Evolutionary conservation across 331 rosid genomes (phyloP).

Genomic region (Acacia pycnantha): DNA sequence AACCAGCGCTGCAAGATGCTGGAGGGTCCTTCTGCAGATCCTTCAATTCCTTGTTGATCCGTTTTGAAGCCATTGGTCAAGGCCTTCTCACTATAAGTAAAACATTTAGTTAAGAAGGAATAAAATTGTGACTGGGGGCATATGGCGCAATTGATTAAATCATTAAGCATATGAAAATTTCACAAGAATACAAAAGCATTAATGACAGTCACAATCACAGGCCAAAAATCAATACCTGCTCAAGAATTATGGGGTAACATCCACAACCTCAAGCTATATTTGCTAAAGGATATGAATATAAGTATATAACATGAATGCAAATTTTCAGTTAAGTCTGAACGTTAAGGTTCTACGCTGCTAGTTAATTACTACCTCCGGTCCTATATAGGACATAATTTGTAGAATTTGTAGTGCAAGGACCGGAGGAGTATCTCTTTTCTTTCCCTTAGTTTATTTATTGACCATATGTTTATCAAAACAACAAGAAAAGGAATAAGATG

Average conservation of each 20-base stretch:
- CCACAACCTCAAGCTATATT: background rate
- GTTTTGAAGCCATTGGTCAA: constrained; percentile 56
- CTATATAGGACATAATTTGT: no score
- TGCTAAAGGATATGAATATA: background rate
- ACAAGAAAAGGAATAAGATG: background rate
- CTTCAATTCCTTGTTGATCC: constrained; percentile 81
- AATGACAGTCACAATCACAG: background rate
- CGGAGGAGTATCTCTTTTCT: background rate
- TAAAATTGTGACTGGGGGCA: background rate
- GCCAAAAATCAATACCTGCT: background rate
- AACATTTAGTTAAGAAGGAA: background rate
- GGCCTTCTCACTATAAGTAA: background rate
- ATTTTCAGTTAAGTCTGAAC: background rate
- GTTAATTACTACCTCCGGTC: no score
- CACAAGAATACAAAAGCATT: background rate
- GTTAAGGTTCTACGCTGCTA: background rate
- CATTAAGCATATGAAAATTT: background rate
- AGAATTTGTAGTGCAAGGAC: no score
- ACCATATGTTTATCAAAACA: background rate
- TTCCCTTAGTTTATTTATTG: background rate
- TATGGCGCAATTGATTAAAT: background rate
- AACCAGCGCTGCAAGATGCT: constrained; percentile 81
- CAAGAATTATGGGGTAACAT: background rate
- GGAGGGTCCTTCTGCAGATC: constrained; percentile 85
- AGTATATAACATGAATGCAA: background rate